Evolutionary conservation across 768 basidiomycete species (phyloP).

Genomic region (Trametes gibbosa): DNA sequence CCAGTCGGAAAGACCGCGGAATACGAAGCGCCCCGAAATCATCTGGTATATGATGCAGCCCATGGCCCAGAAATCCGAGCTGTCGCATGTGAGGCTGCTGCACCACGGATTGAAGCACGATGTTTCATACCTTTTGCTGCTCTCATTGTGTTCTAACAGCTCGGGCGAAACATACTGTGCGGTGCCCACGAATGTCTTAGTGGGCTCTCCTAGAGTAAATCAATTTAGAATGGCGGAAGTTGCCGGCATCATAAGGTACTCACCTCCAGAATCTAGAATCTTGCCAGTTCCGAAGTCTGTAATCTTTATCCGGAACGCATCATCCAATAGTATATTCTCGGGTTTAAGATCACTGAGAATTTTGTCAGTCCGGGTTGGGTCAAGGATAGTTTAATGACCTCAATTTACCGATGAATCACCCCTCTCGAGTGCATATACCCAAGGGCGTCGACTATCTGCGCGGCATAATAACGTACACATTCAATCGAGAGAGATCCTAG

Average conservation of each 20-base stretch:
- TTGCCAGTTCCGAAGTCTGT: conserved; percentile 96
- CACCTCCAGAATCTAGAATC: conserved; percentile 56
- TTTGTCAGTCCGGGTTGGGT: not conserved
- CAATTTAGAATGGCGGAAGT: conserved; percentile 11
- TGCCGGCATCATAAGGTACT: conserved; percentile 29
- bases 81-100: conserved; percentile 30
- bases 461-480: conserved; percentile 82
- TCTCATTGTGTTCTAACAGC: conserved; percentile 69
- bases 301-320: conserved; percentile 84
- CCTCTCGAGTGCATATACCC: conserved; percentile 89
- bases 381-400: not conserved
- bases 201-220: conserved; percentile 42
- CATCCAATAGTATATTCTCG: conserved; percentile 89
- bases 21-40: conserved; percentile 88
- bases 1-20: conserved; percentile 89
- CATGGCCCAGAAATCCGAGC: conserved; percentile 94
- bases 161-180: conserved; percentile 91
- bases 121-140: conserved; percentile 65
- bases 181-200: conserved; percentile 83
- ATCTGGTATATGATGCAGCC: conserved; percentile 95
- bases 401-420: conserved; percentile 75
- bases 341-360: conserved; percentile 68
- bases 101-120: not conserved
- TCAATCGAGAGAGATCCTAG: conserved; percentile 82
- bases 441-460: conserved; percentile 86